Conservation (phyloP, 2,329 filamentous ascomycete species). For the Xylariomycetidae sp. region DNA sequence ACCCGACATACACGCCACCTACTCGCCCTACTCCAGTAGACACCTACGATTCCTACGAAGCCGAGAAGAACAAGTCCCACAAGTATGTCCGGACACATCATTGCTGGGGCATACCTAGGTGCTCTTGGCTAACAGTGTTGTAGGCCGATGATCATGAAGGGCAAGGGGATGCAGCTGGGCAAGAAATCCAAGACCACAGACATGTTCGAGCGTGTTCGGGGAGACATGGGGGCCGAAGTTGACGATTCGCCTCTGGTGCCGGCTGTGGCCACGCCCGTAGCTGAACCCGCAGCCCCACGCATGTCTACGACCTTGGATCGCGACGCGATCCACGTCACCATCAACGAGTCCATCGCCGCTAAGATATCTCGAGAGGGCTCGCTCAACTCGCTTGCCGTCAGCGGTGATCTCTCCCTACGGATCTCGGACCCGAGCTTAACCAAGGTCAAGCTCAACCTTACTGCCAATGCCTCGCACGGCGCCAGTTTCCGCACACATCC, state of each 20-base stretch:
- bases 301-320: constrained; percentile 67
- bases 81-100: constrained; percentile 60
- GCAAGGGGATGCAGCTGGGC: constrained; percentile 98
- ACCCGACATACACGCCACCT: constrained; percentile 84
- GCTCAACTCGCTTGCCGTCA: constrained; percentile 81
- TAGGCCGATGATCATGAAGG: constrained; percentile 65
- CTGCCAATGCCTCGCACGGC: constrained; percentile 71
- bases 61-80: constrained; percentile 90
- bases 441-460: constrained; percentile 82
- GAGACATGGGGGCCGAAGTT: constrained; percentile 81
- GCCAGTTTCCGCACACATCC: constrained; percentile 94
- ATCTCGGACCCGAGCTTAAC: constrained; percentile 86
- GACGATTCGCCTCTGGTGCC: constrained; percentile 71
- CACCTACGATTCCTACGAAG: constrained; percentile 90
- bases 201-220: constrained; percentile 93
- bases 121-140: constrained; percentile 18
- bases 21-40: constrained; percentile 69
- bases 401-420: constrained; percentile 85
- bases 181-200: constrained; percentile 98
- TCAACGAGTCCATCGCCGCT: constrained; percentile 86
- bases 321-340: constrained; percentile 81
- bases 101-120: constrained; percentile 1
- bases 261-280: constrained; percentile 42
- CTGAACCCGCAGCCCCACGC: constrained; percentile 51
- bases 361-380: constrained; percentile 84